phyloP scores from a whole-genome alignment of 305 asterid genomes.

The Withania somnifera region DNA sequence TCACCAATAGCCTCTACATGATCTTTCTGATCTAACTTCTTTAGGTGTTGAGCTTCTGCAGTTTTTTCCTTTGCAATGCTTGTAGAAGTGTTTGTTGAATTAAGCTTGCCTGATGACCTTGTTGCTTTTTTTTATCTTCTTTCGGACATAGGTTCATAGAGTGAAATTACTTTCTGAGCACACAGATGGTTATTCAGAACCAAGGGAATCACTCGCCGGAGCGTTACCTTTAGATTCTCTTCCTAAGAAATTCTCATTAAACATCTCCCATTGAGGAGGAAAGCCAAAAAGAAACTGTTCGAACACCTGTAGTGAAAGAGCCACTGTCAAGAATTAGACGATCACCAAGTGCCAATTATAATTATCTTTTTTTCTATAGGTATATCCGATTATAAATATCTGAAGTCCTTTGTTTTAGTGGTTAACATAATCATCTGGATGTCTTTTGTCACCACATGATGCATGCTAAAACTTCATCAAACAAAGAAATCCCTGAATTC shows the following conservation, averaged over 20 bases:
- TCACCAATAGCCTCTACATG: too few relatives aligned
- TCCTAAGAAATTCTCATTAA: conserved; percentile 19
- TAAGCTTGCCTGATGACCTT: not conserved
- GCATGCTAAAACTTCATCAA: not conserved
- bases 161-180: conserved; percentile 15
- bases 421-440: not conserved
- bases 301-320: conserved; percentile 24
- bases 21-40: too few relatives aligned
- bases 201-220: conserved; percentile 3
- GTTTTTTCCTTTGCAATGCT: conserved; percentile 4
- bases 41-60: too few relatives aligned
- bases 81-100: not conserved
- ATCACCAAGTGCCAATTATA: not conserved
- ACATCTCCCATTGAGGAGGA: conserved; percentile 60
- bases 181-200: not conserved
- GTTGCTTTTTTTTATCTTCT: not conserved
- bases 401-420: not conserved
- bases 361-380: not conserved
- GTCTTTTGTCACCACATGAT: not conserved
- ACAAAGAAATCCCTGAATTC: not conserved
- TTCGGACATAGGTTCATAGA: not conserved
- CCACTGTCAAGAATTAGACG: not conserved
- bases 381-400: not conserved
- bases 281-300: conserved; percentile 52
- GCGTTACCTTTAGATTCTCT: conserved; percentile 19